Evolutionary conservation across 75 land plant genomes (phyloP).

Genomic region (Ceratopteris richardii): DNA sequence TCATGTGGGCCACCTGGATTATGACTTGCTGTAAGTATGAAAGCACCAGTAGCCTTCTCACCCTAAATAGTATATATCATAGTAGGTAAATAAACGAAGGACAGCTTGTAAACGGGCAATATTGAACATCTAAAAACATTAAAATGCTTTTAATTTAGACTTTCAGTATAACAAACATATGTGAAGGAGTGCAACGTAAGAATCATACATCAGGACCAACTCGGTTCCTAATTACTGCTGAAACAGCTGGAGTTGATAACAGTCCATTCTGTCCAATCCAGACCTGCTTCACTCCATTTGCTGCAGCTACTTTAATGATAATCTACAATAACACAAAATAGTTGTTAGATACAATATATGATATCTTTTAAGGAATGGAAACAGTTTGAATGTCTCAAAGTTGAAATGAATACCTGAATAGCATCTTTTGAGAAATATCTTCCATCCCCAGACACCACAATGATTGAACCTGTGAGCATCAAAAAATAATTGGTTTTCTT

Average conservation of each 20-base stretch:
- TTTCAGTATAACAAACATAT: too few species aligned
- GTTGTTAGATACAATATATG: too few species aligned
- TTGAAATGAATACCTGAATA: slow-evolving; percentile 60
- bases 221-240: slow-evolving; percentile 86
- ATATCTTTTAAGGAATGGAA: too few species aligned
- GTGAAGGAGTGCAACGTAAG: too few species aligned
- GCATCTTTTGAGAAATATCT: slow-evolving; percentile 93
- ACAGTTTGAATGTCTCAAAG: slow-evolving; percentile 2
- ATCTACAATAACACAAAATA: slow-evolving; percentile 36
- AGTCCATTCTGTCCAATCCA: slow-evolving; percentile 97
- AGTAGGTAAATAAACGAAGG: too few species aligned
- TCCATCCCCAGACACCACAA: slow-evolving; percentile 99
- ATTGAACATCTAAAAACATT: too few species aligned
- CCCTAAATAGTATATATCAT: too few species aligned
- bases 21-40: slow-evolving; percentile 97
- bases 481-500: too few species aligned
- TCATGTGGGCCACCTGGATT: slow-evolving; percentile 98
- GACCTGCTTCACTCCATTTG: slow-evolving; percentile 88
- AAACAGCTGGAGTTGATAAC: slow-evolving; percentile 97
- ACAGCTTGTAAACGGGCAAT: too few species aligned
- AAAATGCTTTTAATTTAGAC: too few species aligned
- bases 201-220: slow-evolving; percentile 66
- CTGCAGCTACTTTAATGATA: slow-evolving; percentile 91
- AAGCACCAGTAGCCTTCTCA: slow-evolving; percentile 82
- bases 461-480: slow-evolving; percentile 49